phyloP scores from a whole-genome alignment of 495 filamentous ascomycete species.

The Penicillium cinerascens region DNA sequence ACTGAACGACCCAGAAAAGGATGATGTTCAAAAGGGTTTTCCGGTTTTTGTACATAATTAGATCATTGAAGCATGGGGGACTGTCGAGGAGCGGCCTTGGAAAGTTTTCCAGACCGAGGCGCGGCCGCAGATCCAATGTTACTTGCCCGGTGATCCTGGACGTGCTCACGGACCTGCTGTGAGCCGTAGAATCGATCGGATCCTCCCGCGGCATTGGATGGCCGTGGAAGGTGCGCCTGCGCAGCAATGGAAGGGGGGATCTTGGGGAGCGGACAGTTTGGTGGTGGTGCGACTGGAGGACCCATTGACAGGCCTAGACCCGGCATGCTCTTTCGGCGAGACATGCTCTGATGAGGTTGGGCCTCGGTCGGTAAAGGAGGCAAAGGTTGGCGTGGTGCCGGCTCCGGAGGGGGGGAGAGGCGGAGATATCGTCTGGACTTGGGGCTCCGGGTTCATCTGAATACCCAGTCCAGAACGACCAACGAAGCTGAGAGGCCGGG shows the following conservation, averaged over 20 bases:
- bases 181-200: constrained; percentile 21
- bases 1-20: neutral
- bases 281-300: constrained; percentile 61
- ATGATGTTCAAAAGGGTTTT: neutral
- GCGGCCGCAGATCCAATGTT: neutral
- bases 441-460: constrained; percentile 6
- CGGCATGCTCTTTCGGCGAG: constrained; percentile 54
- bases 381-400: constrained; percentile 9
- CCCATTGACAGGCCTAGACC: constrained; percentile 53
- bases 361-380: constrained; percentile 1
- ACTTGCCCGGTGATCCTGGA: constrained; percentile 14
- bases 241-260: constrained; percentile 40
- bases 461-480: constrained; percentile 15
- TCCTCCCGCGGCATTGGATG: neutral
- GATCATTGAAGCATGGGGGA: constrained; percentile 16
- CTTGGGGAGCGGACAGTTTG: constrained; percentile 60
- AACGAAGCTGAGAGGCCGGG: constrained; percentile 19
- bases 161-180: constrained; percentile 11
- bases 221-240: constrained; percentile 8
- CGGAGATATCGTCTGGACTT: neutral
- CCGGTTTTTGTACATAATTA: neutral
- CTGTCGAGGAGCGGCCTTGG: constrained; percentile 12
- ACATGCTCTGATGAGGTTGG: constrained; percentile 13
- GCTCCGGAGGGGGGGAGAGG: constrained; percentile 4
- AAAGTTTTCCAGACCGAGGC: neutral